phyloP scores from a whole-genome alignment of 208 protist genomes.

The Balamuthia mandrillaris region DNA sequence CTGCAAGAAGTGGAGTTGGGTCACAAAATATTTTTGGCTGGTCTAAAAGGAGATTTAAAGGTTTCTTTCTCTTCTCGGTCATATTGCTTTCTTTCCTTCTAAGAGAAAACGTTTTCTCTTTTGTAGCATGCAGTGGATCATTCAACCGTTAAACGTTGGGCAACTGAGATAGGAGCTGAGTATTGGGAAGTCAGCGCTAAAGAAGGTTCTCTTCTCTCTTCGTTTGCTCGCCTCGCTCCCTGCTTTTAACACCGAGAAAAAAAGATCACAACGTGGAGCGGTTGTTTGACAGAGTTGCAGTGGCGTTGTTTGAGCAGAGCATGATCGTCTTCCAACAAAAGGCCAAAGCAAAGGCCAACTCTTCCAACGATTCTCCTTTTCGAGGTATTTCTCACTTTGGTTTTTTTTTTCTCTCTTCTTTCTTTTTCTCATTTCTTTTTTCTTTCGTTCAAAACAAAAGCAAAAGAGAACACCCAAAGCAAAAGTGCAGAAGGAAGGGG shows the following conservation, averaged over 20 bases:
- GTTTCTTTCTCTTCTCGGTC: neutral
- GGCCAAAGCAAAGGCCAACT: neutral
- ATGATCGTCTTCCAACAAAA: no score
- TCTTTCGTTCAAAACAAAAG: no score
- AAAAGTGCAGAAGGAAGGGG: no score
- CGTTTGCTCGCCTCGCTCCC: neutral
- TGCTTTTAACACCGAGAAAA: neutral
- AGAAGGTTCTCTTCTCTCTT: neutral
- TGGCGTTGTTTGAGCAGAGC: neutral
- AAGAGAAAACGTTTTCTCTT: no score
- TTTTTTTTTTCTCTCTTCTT: no score
- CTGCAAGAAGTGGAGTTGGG: neutral
- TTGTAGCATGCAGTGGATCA: neutral
- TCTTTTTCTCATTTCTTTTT: no score
- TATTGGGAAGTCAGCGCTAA: constrained; percentile 7
- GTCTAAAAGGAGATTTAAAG: neutral
- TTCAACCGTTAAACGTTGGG: neutral
- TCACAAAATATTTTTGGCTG: neutral
- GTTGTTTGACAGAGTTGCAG: neutral
- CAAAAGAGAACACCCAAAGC: no score
- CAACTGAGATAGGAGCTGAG: neutral
- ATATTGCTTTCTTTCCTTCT: no score
- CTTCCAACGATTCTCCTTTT: neutral
- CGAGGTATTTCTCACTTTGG: no score
- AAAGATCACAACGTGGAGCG: neutral